Conservation (phyloP, 495 filamentous ascomycete genomes). For the Neurospora hispaniola region DNA sequence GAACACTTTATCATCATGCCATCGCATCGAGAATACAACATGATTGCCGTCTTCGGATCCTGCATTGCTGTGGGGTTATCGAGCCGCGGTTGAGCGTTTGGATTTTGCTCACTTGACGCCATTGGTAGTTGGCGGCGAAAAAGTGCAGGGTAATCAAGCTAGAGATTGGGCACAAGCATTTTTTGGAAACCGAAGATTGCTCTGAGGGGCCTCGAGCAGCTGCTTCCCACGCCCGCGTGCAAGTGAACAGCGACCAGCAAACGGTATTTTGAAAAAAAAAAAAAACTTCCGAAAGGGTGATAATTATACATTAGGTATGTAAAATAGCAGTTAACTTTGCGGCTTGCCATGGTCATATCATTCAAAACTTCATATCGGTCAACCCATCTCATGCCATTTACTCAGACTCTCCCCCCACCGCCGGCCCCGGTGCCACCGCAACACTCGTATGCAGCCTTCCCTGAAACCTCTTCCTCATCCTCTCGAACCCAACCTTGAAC, state of each 20-base stretch:
- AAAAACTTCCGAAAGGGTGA: not conserved
- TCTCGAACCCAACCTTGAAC: conserved; percentile 35
- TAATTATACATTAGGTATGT: not conserved
- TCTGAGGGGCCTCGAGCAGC: not conserved
- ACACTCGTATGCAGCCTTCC: conserved; percentile 24
- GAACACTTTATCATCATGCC: not conserved
- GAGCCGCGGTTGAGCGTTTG: not conserved
- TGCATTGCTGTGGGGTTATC: not conserved
- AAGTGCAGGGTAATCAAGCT: not conserved
- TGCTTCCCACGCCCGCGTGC: not conserved
- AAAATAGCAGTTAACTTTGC: not conserved
- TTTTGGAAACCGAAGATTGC: not conserved
- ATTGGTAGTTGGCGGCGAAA: not conserved
- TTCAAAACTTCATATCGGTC: not conserved
- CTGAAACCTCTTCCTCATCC: conserved; percentile 32
- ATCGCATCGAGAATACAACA: not conserved
- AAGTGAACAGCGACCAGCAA: not conserved
- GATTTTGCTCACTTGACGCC: not conserved
- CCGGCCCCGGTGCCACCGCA: not conserved
- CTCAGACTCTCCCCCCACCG: not conserved
- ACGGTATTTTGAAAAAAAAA: not conserved
- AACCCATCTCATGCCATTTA: not conserved
- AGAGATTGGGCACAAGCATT: not conserved
- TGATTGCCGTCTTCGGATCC: not conserved
- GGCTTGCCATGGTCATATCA: not conserved